Evolutionary conservation across 306 rosid genomes (phyloP).

Genomic region (barrel medic (Medicago truncatula)): DNA sequence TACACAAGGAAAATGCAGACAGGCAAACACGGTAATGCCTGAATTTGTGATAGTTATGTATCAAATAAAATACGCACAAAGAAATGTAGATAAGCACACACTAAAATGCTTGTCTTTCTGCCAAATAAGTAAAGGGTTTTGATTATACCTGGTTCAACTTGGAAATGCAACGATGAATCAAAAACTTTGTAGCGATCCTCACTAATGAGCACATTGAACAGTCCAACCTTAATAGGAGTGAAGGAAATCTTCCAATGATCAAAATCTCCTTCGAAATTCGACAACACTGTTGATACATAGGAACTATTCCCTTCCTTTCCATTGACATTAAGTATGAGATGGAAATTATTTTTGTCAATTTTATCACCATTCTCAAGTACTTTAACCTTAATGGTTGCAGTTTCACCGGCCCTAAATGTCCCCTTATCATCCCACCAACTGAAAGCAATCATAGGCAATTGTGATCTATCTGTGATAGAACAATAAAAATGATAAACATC

Average conservation of each 20-base stretch:
- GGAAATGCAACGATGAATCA: conserved; percentile 84
- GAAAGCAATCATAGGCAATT: conserved; percentile 63
- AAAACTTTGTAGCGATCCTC: conserved; percentile 62
- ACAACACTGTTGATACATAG: conserved; percentile 59
- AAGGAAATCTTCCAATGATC: conserved; percentile 68
- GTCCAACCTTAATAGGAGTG: conserved; percentile 64
- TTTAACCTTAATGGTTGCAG: conserved; percentile 57
- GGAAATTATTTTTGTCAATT: conserved; percentile 57
- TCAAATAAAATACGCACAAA: too few species aligned
- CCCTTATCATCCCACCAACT: conserved; percentile 85
- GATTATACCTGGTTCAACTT: conserved; percentile 74
- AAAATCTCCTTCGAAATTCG: conserved; percentile 58
- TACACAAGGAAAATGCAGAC: not conserved
- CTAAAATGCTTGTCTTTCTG: too few species aligned
- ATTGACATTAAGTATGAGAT: conserved; percentile 60
- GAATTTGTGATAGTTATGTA: too few species aligned
- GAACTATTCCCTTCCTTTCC: conserved; percentile 82
- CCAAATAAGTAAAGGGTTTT: not conserved
- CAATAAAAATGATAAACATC: not conserved
- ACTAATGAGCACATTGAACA: conserved; percentile 66
- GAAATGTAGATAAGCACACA: not conserved
- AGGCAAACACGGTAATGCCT: too few species aligned
- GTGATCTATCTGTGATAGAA: conserved; percentile 48
- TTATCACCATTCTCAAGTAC: conserved; percentile 71
- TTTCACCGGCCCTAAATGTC: conserved; percentile 66